phyloP scores from a whole-genome alignment of 192 early-diverging fungal genomes.

The Podila clonocystis region DNA sequence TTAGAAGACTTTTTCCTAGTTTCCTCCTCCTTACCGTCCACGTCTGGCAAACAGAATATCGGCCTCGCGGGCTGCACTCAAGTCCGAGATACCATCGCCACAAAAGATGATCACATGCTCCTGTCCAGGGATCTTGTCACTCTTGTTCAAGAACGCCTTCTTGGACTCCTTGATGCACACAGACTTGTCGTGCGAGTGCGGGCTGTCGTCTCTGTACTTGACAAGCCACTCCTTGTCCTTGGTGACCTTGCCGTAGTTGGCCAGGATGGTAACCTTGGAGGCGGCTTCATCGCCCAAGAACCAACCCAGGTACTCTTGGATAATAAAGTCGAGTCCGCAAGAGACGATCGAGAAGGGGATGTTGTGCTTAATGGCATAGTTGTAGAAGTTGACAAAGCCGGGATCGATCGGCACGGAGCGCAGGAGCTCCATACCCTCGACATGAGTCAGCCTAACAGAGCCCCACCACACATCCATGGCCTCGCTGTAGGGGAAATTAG shows the following conservation, averaged over 20 bases:
- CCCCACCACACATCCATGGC: slow-evolving; percentile 42
- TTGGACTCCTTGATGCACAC: slow-evolving; percentile 37
- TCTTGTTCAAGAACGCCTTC: slow-evolving; percentile 16
- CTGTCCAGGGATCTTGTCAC: background rate
- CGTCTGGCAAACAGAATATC: slow-evolving; percentile 80
- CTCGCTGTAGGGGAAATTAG: slow-evolving; percentile 6
- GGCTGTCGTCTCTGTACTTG: slow-evolving; percentile 68
- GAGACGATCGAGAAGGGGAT: slow-evolving; percentile 73
- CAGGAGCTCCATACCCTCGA: slow-evolving; percentile 31
- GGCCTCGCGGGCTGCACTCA: slow-evolving; percentile 78
- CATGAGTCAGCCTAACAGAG: slow-evolving; percentile 15
- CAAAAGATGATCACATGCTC: slow-evolving; percentile 71
- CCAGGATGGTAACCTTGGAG: slow-evolving; percentile 63
- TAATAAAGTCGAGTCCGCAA: slow-evolving; percentile 64
- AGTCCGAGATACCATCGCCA: slow-evolving; percentile 83
- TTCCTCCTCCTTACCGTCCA: slow-evolving; percentile 46
- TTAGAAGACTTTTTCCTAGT: background rate
- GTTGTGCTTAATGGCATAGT: slow-evolving; percentile 54
- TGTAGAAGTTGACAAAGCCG: slow-evolving; percentile 65
- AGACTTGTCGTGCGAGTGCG: slow-evolving; percentile 75
- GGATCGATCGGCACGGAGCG: slow-evolving; percentile 66
- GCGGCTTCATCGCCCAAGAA: slow-evolving; percentile 58
- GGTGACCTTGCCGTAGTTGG: slow-evolving; percentile 63
- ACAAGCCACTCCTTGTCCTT: slow-evolving; percentile 67
- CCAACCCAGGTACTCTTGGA: slow-evolving; percentile 60